Conservation (phyloP, 768 basidiomycete species). For the Naematelia encephala region DNA sequence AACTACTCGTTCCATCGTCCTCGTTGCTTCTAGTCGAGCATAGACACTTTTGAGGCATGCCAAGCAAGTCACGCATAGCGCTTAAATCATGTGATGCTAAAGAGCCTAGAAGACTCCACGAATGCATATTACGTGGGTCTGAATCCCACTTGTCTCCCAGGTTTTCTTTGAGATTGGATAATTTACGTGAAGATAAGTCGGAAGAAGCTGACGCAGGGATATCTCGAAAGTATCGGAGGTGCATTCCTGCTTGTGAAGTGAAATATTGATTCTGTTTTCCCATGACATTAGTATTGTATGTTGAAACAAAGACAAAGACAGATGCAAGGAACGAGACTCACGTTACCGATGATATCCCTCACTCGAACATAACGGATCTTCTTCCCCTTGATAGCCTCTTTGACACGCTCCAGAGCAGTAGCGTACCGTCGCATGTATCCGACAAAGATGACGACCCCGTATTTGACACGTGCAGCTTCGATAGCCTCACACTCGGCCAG, state of each 20-base stretch:
- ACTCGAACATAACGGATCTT: conserved; percentile 21
- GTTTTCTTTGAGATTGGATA: conserved; percentile 9
- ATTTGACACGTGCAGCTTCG: conserved; percentile 26
- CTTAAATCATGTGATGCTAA: conserved; percentile 44
- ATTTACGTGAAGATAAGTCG: neutral
- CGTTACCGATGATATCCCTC: conserved; percentile 41
- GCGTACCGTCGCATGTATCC: conserved; percentile 49
- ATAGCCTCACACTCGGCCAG: conserved; percentile 29
- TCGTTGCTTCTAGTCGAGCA: conserved; percentile 14
- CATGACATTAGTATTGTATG: neutral
- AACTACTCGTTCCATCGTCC: conserved; percentile 7
- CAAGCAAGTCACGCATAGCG: conserved; percentile 46
- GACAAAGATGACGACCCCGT: conserved; percentile 32
- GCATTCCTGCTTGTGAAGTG: conserved; percentile 12
- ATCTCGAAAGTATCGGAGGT: conserved; percentile 20
- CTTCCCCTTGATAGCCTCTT: conserved; percentile 29
- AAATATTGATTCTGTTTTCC: conserved; percentile 16
- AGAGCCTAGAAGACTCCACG: conserved; percentile 29
- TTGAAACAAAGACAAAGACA: neutral
- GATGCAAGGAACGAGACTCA: conserved; percentile 8
- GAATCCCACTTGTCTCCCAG: conserved; percentile 18
- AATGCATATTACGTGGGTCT: conserved; percentile 11
- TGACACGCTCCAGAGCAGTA: conserved; percentile 30
- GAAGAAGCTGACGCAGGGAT: conserved; percentile 1
- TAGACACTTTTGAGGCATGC: conserved; percentile 31